Evolutionary conservation across 2,329 filamentous ascomycete species (phyloP), one percentile per base, ranked within the genome.

Genomic region (Macroventuria anomochaeta): DNA sequence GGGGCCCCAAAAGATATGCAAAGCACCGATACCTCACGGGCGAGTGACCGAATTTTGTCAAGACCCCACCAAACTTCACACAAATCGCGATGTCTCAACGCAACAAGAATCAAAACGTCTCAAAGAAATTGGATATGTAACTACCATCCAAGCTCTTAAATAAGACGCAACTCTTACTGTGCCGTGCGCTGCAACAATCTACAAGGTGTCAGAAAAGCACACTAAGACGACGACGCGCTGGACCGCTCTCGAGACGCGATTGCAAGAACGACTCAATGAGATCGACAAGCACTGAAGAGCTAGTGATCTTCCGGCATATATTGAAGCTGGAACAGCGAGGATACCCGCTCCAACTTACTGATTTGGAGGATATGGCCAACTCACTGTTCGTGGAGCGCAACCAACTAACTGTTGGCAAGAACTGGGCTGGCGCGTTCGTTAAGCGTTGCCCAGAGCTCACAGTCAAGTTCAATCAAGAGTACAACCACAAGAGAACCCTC

Each of bases 361-460:
- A 13, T 37, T 37, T 43, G 11, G 21, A 34, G 18, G 38, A 42
- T 42, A 43, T 42, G 38, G 46, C 46, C n/a, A 34, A 50, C 28
- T 42, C 20, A 36, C 21, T 50, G 20, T 38, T n/a, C 8, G 44
- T 7, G 29, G 31, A 21, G 17, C 50, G 46, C 23, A 17, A 46
- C 43, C 29, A 39, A 4, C 39, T 26, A 23, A 44, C 31, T 7
- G 46, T 59, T 48, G 56, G 56, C 26, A 49, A 59, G 53, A 40
- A 53, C 36, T 46, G 31, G 42, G 40, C 40, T 32, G n/a, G 13
- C 12, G 32, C 12, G 11, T 44, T 48, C 32, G 44, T 31, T 8
- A 43, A 44, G 47, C 47, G 47, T 25, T 31, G 25, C 8, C 25
- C 39, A 23, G 38, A 51, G 6, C 25, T 28, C 25, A 28, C 6